Conservation (phyloP, 2,329 filamentous ascomycete genomes). For the Gyromitra esculenta region DNA sequence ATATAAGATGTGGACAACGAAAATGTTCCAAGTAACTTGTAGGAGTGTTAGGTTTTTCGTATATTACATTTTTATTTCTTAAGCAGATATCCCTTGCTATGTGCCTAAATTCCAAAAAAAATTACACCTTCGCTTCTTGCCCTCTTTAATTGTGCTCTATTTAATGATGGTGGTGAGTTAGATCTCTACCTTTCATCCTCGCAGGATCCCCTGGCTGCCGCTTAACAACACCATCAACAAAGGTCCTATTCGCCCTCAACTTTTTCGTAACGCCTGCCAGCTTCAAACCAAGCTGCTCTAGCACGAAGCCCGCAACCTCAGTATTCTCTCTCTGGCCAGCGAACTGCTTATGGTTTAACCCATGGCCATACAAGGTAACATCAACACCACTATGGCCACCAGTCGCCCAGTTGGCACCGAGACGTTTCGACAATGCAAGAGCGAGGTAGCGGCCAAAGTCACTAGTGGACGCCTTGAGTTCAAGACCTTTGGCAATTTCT, state of each 20-base stretch:
- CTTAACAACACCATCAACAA: conserved; percentile 47
- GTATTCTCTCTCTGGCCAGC: conserved; percentile 59
- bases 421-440: conserved; percentile 58
- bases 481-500: conserved; percentile 58
- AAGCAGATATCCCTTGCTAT: neutral
- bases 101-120: neutral
- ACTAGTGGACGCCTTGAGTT: conserved; percentile 48
- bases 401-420: conserved; percentile 60
- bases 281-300: conserved; percentile 57
- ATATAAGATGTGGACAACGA: too few species aligned
- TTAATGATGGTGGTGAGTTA: conserved; percentile 49
- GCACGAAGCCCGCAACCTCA: conserved; percentile 58
- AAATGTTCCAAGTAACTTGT: too few species aligned
- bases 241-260: conserved; percentile 54
- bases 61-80: neutral
- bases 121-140: conserved; percentile 6
- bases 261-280: conserved; percentile 57
- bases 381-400: conserved; percentile 61
- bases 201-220: conserved; percentile 26
- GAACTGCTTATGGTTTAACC: conserved; percentile 56
- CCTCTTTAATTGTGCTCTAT: neutral
- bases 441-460: conserved; percentile 58
- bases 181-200: conserved; percentile 47
- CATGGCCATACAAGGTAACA: conserved; percentile 61
- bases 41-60: neutral